Evolutionary conservation across 306 rosid genomes (phyloP), one percentile per base, ranked within the genome.

Genomic region (Cicer judaicum): DNA sequence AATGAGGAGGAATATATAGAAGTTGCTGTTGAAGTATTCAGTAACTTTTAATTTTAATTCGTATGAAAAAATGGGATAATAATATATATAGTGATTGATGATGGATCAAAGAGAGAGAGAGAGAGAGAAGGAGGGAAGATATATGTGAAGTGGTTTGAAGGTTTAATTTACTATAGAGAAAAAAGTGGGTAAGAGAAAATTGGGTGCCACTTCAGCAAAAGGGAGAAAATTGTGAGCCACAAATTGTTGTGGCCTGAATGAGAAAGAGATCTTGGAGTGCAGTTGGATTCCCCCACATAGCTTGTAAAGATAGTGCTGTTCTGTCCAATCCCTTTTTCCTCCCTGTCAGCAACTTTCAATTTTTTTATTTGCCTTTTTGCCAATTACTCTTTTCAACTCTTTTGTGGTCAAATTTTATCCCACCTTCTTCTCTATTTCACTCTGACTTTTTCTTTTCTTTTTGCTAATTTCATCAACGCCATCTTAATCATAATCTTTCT

Each of bases 201-300:
- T 36, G 4, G 67, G 11, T 77, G 88, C 92, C 98, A 89, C 85
- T 19, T 86, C 87, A 87, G 78, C 87, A 56, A 67, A 53, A 73
- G 39, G 41, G 49, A 49, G 48, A 78, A 83, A 2, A 54, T 82
- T 91, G 81, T 70, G 90, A 91, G 86, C 97, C 98, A 93, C 98
- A 87, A 89, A 75, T 87, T 86, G 87, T 60, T 87, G 93, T 91
- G 93, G 92, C 85, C 75, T 82, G 5, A 29, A 29, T 29, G 36
- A 29, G 36, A 29, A 72, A 67, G 82, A 86, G 92, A 91, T 89
- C 89, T 88, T 85, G 60, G 87, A 70, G 81, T 80, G 88, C 85
- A 78, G 91, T 87, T 87, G 88, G 92, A 87, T 89, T 89, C 94
- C 87, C 80, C 82, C 84, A 72, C 88, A 81, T 81, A 80, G 78